Percentiles rank a stretch among this genome's conserved stretches.
These are phyloP conservation scores for Hygrocybe punicea DNA, from an alignment of 768 basidiomycete genomes.

Conservation along the genomic window DNA sequence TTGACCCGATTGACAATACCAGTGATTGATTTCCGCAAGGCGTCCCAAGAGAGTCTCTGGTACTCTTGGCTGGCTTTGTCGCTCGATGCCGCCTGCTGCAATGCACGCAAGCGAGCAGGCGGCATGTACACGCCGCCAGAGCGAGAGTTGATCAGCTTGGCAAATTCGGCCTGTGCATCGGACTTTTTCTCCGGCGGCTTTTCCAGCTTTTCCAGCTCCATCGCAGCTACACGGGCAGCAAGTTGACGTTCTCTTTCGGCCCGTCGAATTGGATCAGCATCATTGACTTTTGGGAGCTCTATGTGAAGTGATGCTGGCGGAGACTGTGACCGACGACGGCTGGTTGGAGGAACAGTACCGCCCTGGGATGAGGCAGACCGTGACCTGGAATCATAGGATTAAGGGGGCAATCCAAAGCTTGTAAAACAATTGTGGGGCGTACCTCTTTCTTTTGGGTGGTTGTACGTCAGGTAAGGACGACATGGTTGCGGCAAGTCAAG, in stretches of 20 bases:
- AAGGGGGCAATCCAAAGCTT: neutral
- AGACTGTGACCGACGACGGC: conserved; percentile 46
- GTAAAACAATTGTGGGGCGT: conserved; percentile 1
- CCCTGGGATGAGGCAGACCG: conserved; percentile 43
- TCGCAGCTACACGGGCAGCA: conserved; percentile 64
- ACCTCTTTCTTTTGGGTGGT: conserved; percentile 53
- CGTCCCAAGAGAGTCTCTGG: conserved; percentile 97
- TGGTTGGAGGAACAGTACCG: conserved; percentile 42
- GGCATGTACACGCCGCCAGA: conserved; percentile 97
- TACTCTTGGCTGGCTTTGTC: conserved; percentile 88
- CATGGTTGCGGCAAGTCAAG: conserved; percentile 29
- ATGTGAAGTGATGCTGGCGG: conserved; percentile 31
- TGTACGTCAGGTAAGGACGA: conserved; percentile 35
- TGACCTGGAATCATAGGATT: conserved; percentile 39
- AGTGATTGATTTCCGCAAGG: conserved; percentile 93
- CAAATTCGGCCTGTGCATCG: conserved; percentile 83
- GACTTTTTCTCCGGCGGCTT: conserved; percentile 50
- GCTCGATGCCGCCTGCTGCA: conserved; percentile 76
- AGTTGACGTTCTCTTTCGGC: conserved; percentile 78
- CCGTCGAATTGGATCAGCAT: conserved; percentile 73
- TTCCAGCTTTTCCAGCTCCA: conserved; percentile 59
- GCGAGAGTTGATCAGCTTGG: conserved; percentile 74
- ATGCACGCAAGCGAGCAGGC: conserved; percentile 84
- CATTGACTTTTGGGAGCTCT: conserved; percentile 46
- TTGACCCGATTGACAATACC: conserved; percentile 99